These are phyloP conservation scores for Sclerotinia subarctica DNA, from an alignment of 2,329 filamentous ascomycete species.

Conservation along the genomic window DNA sequence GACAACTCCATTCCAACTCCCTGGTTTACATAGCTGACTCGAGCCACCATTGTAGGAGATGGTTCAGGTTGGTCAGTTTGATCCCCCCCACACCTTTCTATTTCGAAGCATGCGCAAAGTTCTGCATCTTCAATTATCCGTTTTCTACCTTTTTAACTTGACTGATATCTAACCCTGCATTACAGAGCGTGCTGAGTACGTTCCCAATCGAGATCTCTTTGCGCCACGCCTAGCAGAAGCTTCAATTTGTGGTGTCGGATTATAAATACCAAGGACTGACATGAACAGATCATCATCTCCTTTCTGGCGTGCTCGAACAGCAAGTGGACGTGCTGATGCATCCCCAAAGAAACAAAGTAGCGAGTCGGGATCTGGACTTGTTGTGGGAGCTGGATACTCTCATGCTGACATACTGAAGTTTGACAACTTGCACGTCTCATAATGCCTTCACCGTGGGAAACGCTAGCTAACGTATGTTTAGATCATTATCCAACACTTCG, in stretches of 20 bases:
- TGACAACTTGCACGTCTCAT: slow-evolving; percentile 64
- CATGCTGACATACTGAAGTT: slow-evolving; percentile 93
- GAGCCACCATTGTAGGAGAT: slow-evolving; percentile 69
- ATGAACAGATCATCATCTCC: slow-evolving; percentile 72
- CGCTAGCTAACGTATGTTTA: slow-evolving; percentile 35
- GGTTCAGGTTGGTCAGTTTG: slow-evolving; percentile 94
- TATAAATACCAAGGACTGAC: slow-evolving; percentile 7
- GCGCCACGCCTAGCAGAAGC: slow-evolving; percentile 16
- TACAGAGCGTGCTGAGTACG: slow-evolving; percentile 21
- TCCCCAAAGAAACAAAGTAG: slow-evolving; percentile 53
- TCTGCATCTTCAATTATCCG: slow-evolving; percentile 8
- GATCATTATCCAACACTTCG: slow-evolving; percentile 58
- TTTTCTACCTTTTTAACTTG: background rate
- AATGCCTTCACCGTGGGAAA: background rate
- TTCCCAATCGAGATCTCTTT: slow-evolving; percentile 17
- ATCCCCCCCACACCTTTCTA: slow-evolving; percentile 27
- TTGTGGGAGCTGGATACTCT: slow-evolving; percentile 93
- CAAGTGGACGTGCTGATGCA: slow-evolving; percentile 54
- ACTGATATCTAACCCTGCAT: background rate
- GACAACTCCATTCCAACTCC: slow-evolving; percentile 18
- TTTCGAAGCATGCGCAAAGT: background rate
- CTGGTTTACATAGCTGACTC: slow-evolving; percentile 19
- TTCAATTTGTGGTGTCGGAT: background rate
- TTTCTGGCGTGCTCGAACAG: slow-evolving; percentile 71
- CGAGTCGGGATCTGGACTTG: slow-evolving; percentile 59